Evolutionary conservation across 352 stramenopile genomes (phyloP).

Genomic region (Phytophthora pinifolia): DNA sequence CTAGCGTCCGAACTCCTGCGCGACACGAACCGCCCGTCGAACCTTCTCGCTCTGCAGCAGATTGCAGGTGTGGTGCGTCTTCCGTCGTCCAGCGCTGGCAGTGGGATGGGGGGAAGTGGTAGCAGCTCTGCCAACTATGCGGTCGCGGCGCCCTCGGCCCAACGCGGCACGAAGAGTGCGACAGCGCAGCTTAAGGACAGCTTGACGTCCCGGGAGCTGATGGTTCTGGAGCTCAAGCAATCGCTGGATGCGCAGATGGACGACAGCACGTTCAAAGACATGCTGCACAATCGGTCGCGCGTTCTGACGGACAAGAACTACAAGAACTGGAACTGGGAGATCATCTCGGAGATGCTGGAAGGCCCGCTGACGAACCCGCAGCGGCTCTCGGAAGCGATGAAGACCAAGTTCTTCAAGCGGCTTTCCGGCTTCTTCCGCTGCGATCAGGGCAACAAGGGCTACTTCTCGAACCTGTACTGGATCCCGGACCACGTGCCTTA

Average conservation of each 20-base stretch:
- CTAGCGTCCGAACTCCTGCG: slow-evolving; percentile 84
- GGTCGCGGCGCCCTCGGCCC: slow-evolving; percentile 31
- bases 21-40: slow-evolving; percentile 83
- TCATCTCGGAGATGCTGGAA: slow-evolving; percentile 89
- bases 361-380: slow-evolving; percentile 85
- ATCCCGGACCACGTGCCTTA: slow-evolving; percentile 90
- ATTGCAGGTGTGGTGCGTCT: slow-evolving; percentile 41
- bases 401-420: slow-evolving; percentile 93
- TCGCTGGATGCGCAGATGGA: slow-evolving; percentile 89
- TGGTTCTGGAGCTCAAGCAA: slow-evolving; percentile 87
- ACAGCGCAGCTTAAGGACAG: slow-evolving; percentile 59
- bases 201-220: slow-evolving; percentile 78
- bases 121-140: slow-evolving; percentile 35
- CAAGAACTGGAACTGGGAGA: slow-evolving; percentile 92
- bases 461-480: slow-evolving; percentile 89
- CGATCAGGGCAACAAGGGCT: slow-evolving; percentile 88
- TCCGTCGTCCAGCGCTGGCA: slow-evolving; percentile 29
- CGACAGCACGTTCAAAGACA: slow-evolving; percentile 88
- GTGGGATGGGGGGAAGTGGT: slow-evolving; percentile 24
- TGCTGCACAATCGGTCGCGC: slow-evolving; percentile 83
- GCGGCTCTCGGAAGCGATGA: slow-evolving; percentile 88
- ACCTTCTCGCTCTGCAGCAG: slow-evolving; percentile 42
- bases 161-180: slow-evolving; percentile 42
- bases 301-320: slow-evolving; percentile 90
- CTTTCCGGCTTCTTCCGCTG: slow-evolving; percentile 90